Evolutionary conservation across 306 rosid species (phyloP).

Genomic region (Abrus precatorius): DNA sequence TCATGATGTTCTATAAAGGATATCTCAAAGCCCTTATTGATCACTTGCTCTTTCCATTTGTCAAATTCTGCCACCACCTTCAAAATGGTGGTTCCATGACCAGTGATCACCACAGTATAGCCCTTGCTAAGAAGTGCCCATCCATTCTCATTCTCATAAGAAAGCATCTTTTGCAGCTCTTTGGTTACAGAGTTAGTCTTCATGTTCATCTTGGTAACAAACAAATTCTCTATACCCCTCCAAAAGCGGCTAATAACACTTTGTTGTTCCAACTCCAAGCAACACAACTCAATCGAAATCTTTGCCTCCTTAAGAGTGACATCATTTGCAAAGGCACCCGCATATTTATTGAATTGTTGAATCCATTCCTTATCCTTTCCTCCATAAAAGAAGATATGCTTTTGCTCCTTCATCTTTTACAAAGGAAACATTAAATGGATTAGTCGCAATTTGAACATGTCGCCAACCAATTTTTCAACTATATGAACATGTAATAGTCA

Average conservation of each 20-base stretch:
- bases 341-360: slow-evolving; percentile 60
- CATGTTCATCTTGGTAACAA: slow-evolving; percentile 49
- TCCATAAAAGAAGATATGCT: slow-evolving; percentile 65
- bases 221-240: slow-evolving; percentile 55
- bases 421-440: neutral
- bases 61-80: slow-evolving; percentile 65
- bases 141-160: slow-evolving; percentile 66
- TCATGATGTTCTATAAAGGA: slow-evolving; percentile 31
- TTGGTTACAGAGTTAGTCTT: slow-evolving; percentile 33
- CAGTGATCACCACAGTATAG: slow-evolving; percentile 45
- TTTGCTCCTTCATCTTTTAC: slow-evolving; percentile 56
- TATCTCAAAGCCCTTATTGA: slow-evolving; percentile 40
- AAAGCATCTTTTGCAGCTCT: slow-evolving; percentile 62
- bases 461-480: too few species aligned
- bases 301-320: slow-evolving; percentile 47
- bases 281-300: slow-evolving; percentile 50
- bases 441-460: too few species aligned
- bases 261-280: slow-evolving; percentile 47
- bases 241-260: slow-evolving; percentile 58
- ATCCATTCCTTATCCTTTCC: slow-evolving; percentile 68
- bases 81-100: slow-evolving; percentile 54
- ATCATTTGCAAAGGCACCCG: slow-evolving; percentile 49
- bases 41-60: slow-evolving; percentile 63
- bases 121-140: slow-evolving; percentile 66
- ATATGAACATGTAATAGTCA: too few species aligned